Evolutionary conservation across 352 stramenopile species (phyloP).

Genomic region (Pythium aristosporum): DNA sequence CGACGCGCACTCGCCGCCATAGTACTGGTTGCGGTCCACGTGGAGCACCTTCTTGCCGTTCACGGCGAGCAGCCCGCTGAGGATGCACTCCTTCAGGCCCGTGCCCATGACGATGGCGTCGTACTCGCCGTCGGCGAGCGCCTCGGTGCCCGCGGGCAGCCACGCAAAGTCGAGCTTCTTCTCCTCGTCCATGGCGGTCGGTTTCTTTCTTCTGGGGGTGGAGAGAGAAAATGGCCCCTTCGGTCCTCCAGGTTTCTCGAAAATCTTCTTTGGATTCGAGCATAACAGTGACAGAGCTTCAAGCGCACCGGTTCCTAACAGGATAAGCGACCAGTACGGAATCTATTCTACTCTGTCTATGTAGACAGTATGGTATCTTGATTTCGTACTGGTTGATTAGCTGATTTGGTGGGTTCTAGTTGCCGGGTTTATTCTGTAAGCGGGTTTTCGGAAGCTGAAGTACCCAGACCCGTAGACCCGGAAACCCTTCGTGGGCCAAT

Average conservation of each 20-base stretch:
- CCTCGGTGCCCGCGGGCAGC: conserved; percentile 92
- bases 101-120: conserved; percentile 99
- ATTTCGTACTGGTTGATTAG: conserved; percentile 18
- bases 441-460: neutral
- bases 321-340: conserved; percentile 18
- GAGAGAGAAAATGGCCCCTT: conserved; percentile 12
- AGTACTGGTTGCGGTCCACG: conserved; percentile 98
- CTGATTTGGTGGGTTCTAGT: neutral
- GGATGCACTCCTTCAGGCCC: conserved; percentile 99
- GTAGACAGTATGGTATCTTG: neutral
- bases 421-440: neutral
- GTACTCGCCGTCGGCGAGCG: conserved; percentile 99
- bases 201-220: conserved; percentile 2
- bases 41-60: conserved; percentile 96
- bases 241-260: neutral
- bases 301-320: conserved; percentile 24
- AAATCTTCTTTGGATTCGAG: conserved; percentile 23
- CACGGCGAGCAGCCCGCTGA: conserved; percentile 95
- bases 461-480: conserved; percentile 5
- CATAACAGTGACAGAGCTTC: conserved; percentile 16
- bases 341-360: neutral
- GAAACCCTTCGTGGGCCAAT: neutral
- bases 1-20: conserved; percentile 97
- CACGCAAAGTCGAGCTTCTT: conserved; percentile 89
- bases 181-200: conserved; percentile 52